phyloP scores from a whole-genome alignment of 2,329 filamentous ascomycete genomes.

The Phialophora expanda region DNA sequence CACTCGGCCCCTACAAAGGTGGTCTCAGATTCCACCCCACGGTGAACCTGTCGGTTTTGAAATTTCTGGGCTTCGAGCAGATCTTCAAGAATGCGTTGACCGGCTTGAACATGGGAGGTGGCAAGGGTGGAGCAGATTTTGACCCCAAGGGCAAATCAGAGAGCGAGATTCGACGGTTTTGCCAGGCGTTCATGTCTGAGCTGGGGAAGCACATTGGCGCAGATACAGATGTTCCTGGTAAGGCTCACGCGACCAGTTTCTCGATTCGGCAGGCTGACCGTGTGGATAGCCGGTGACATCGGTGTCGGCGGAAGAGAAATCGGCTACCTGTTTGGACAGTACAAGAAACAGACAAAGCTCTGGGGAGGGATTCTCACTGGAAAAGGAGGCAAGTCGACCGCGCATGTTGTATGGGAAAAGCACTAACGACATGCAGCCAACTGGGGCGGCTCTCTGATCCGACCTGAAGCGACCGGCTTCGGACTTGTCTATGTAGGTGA shows the following conservation, averaged over 20 bases:
- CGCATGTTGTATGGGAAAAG: neutral
- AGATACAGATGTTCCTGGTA: slow-evolving; percentile 83
- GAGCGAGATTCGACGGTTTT: slow-evolving; percentile 97
- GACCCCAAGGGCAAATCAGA: slow-evolving; percentile 99
- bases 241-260: slow-evolving; percentile 10
- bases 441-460: slow-evolving; percentile 94
- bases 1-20: slow-evolving; percentile 96
- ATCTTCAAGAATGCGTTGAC: slow-evolving; percentile 99
- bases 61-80: slow-evolving; percentile 99
- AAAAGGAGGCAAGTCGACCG: slow-evolving; percentile 67
- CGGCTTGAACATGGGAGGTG: slow-evolving; percentile 93
- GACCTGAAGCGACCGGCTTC: slow-evolving; percentile 95
- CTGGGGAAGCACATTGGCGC: slow-evolving; percentile 94
- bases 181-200: slow-evolving; percentile 93
- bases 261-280: slow-evolving; percentile 22
- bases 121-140: slow-evolving; percentile 97
- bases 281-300: slow-evolving; percentile 79
- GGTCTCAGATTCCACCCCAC: slow-evolving; percentile 93
- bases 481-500: slow-evolving; percentile 81
- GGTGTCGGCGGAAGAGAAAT: slow-evolving; percentile 91
- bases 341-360: slow-evolving; percentile 83
- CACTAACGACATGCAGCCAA: slow-evolving; percentile 48
- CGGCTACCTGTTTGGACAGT: slow-evolving; percentile 92
- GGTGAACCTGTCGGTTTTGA: slow-evolving; percentile 72
- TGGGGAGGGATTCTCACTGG: slow-evolving; percentile 97